These are phyloP conservation scores for Tylopilus felleus DNA, from an alignment of 768 basidiomycete genomes.

Conservation along the genomic window DNA sequence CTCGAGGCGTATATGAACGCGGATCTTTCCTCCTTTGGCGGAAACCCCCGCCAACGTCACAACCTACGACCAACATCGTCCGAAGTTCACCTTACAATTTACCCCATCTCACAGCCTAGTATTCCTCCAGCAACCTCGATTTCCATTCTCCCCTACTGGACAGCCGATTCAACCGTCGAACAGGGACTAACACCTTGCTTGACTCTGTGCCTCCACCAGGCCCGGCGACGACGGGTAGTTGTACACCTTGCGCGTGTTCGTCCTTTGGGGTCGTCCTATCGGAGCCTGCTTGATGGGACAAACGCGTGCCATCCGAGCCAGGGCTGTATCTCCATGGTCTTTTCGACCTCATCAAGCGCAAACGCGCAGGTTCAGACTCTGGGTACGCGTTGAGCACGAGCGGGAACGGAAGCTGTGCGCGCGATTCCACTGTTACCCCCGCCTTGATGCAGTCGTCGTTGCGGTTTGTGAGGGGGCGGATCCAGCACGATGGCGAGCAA, in stretches of 20 bases:
- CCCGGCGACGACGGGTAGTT: too few relatives aligned
- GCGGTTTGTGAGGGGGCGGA: not conserved
- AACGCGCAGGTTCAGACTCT: not conserved
- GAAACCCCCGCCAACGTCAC: not conserved
- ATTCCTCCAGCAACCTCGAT: slow-evolving; percentile 7
- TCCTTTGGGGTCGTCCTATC: not conserved
- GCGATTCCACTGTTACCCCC: not conserved
- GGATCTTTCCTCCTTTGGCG: not conserved
- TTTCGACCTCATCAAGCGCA: not conserved
- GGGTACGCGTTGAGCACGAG: slow-evolving; percentile 1
- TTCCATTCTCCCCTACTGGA: slow-evolving; percentile 9
- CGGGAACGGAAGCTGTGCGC: not conserved
- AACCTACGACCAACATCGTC: not conserved
- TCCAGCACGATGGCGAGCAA: not conserved
- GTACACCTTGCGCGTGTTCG: not conserved
- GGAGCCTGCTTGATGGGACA: not conserved
- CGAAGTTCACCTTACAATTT: not conserved
- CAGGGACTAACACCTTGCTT: not conserved
- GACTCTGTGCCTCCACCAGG: not conserved
- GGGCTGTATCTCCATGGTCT: not conserved
- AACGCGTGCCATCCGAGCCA: not conserved
- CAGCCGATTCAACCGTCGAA: not conserved
- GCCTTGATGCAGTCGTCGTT: not conserved
- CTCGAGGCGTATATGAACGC: slow-evolving; percentile 6
- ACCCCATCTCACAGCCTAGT: not conserved